Evolutionary conservation across 176 grass and related monocot genomes (phyloP).

Genomic region (Ampelocalamus luodianensis): DNA sequence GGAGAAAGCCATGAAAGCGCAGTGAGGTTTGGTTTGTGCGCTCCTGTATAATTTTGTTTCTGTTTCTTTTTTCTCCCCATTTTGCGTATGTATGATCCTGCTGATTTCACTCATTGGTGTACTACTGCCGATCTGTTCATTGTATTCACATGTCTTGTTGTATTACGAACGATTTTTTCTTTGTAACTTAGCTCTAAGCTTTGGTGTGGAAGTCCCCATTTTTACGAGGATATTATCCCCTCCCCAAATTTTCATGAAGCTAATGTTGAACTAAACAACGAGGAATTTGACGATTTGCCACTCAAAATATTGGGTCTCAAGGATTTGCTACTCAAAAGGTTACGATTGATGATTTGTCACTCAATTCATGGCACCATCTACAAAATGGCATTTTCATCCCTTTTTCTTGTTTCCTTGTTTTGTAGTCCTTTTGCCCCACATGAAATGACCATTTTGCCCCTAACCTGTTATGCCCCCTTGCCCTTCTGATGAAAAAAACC

Average conservation of each 20-base stretch:
- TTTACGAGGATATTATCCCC: not conserved
- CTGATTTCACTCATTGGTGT: conserved; percentile 19
- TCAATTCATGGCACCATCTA: too few species aligned
- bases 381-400: too few species aligned
- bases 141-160: conserved; percentile 36
- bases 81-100: conserved; percentile 29
- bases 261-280: not conserved
- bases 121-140: conserved; percentile 34
- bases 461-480: too few species aligned
- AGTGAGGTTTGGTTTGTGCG: conserved; percentile 34
- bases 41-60: conserved; percentile 45
- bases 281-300: not conserved
- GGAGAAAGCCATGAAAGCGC: conserved; percentile 84
- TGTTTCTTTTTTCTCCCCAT: not conserved
- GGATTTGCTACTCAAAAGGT: too few species aligned
- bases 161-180: not conserved
- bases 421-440: too few species aligned
- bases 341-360: too few species aligned
- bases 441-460: too few species aligned
- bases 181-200: conserved; percentile 45
- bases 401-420: too few species aligned
- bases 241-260: not conserved
- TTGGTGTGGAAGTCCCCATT: not conserved
- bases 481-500: too few species aligned
- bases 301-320: too few species aligned